Base-by-base conservation (phyloP, 108 stramenopile genomes). In the Heterococcus sp. region DNA sequence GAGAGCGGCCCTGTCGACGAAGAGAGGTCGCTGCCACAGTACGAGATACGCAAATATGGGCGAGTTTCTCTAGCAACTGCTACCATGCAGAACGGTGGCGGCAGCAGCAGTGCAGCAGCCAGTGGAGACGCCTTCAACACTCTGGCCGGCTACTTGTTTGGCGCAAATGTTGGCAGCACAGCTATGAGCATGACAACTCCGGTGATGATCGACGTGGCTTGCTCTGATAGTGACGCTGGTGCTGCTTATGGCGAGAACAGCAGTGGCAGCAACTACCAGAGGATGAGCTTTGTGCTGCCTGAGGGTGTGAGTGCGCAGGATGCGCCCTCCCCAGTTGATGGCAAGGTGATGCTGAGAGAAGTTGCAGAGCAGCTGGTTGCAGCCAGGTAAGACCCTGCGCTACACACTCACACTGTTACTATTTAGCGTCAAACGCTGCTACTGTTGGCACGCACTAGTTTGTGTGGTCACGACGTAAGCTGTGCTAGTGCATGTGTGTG, bases 131-230 rank as follows among this genome's bases (percentile, higher is more conserved):
- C 90, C 0, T 97, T 95, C 85, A 93, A 93, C 32, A 92, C 93
- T 32, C 71, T 97, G 31, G 96, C 95, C 5, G 94, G 94, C 8
- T 97, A 97, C 76, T 76, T 97, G 14, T 95, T 97, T 79, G 96
- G 96, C n/a, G 93, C 93, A 75, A 97, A 95, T 84, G 68, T 89
- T 66, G 76, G 89, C 36, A 79, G 91, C 32, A 79, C 40, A 27
- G 84, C 93, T 11, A 94, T 96, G 93, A 92, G 93, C 69, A 95
- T 95, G 95, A 97, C 96, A 0, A 95, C 93, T 11, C 96, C 96
- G 1, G 95, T 97, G 14, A 78, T 67, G 35, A 74, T 58, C 14
- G 21, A 21, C 46, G 46, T 21, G 8, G 46, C 46, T 58, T 58
- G 21, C 21, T 58, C 46, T 58, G 14, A 58, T 58, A 58, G 46